A percentile compares a stretch with the other conserved stretches of the same genome.
Conservation (phyloP, 768 basidiomycete genomes). For the Amanita polypyramis region DNA sequence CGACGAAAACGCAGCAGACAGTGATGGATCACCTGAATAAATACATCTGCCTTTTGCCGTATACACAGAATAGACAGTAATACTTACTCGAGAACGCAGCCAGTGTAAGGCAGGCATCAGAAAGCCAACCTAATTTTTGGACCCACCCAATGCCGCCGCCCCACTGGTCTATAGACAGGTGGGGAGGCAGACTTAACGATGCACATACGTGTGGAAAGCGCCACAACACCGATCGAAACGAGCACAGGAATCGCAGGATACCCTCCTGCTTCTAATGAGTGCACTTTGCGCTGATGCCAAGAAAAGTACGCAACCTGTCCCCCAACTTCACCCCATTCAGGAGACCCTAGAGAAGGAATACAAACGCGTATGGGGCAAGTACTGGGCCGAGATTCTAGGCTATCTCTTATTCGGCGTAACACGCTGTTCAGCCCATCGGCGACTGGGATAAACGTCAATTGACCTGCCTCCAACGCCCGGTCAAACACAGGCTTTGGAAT, state of each 20-base stretch:
- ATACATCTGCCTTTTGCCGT: not conserved
- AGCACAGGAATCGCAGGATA: slow-evolving; percentile 63
- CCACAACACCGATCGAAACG: slow-evolving; percentile 51
- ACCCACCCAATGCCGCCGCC: slow-evolving; percentile 64
- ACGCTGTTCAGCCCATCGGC: slow-evolving; percentile 10
- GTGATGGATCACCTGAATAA: slow-evolving; percentile 60
- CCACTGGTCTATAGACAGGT: slow-evolving; percentile 48
- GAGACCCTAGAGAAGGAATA: slow-evolving; percentile 50
- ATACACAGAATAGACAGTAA: slow-evolving; percentile 1
- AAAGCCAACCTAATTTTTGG: slow-evolving; percentile 68
- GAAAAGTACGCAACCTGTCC: slow-evolving; percentile 33
- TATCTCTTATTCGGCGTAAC: slow-evolving; percentile 17
- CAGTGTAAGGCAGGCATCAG: slow-evolving; percentile 67
- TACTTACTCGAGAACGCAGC: slow-evolving; percentile 65
- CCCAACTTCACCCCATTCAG: slow-evolving; percentile 57
- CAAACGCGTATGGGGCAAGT: slow-evolving; percentile 44
- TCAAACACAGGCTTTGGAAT: slow-evolving; percentile 44
- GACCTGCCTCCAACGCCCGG: slow-evolving; percentile 26
- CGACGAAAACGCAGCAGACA: slow-evolving; percentile 64
- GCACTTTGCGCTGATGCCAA: not conserved
- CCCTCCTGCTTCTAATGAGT: slow-evolving; percentile 43
- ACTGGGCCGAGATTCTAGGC: slow-evolving; percentile 18
- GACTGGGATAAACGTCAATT: slow-evolving; percentile 23
- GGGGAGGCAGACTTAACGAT: slow-evolving; percentile 55
- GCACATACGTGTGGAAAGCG: slow-evolving; percentile 52